Base-by-base conservation (phyloP, 148 eudicot genomes). In the Rhododendron griersonianum region DNA sequence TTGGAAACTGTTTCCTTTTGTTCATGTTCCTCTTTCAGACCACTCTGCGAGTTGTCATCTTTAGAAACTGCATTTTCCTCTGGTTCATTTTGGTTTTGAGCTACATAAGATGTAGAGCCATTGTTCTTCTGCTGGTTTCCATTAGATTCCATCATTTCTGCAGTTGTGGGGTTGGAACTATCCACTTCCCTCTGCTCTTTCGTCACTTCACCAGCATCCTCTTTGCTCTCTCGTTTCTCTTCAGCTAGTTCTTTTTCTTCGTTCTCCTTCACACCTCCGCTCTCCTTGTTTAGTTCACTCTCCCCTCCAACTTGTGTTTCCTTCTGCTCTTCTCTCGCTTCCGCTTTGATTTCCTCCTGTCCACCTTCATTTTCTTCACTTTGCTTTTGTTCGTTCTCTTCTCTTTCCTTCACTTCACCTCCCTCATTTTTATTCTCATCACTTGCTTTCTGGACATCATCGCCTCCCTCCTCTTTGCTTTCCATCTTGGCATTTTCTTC, bases 51-150 rank as follows among this genome's bases (percentile, higher is more conserved):
- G 81, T 71, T 75, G 55, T 87, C 92, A 71, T 84, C 90, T 7
- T 48, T 16, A 55, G 83, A 45, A 51, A 67, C 84, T 78, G 21
- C n/a, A 3, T 84, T 44, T 2, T 80, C 84, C 11, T 81, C 82
- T 53, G 81, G 78, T 73, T 90, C 89, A 63, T 86, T 50, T 79
- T 87, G 89, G 83, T 41, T 79, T 45, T 84, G 88, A 11, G 87
- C 35, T 37, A 59, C 81, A 89, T 86, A 80, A 63, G 63, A 47
- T 50, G 86, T 80, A 15, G 80, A 28, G 57, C 21, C 35, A n/a
- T 82, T 83, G 44, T 88, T 89, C 69, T 77, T 86, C 71, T 88
- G 83, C 77, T 91, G 81, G 50, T 90, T 93, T 92, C 91, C 92
- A 67, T 84, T 82, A 47, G 90, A 81, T 84, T 67, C 33, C 28